A percentile compares a stretch with the other conserved stretches of the same genome.
Evolutionary conservation across 2,329 filamentous ascomycete genomes (phyloP).

Genomic region (Blastomyces parvus): DNA sequence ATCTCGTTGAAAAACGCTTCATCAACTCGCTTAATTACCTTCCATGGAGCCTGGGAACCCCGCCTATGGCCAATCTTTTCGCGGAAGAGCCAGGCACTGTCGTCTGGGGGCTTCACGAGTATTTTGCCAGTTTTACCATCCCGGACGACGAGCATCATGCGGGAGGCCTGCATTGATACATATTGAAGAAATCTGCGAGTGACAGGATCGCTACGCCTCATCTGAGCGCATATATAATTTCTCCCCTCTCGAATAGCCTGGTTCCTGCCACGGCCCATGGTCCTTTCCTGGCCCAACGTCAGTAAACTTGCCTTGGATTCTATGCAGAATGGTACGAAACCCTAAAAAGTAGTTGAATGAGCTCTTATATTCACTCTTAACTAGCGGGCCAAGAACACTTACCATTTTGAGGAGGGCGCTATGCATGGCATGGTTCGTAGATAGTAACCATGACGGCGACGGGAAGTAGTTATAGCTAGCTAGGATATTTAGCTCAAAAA

Average conservation of each 20-base stretch:
- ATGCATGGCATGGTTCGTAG: constrained; percentile 26
- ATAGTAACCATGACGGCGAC: constrained; percentile 34
- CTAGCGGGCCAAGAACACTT: constrained; percentile 8
- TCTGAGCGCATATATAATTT: constrained; percentile 36
- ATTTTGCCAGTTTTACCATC: constrained; percentile 34
- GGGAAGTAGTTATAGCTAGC: constrained; percentile 41
- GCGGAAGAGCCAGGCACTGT: constrained; percentile 33
- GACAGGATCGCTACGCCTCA: constrained; percentile 35
- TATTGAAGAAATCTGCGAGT: constrained; percentile 38
- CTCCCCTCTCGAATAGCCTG: constrained; percentile 27
- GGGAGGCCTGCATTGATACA: constrained; percentile 30
- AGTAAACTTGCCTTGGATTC: constrained; percentile 27
- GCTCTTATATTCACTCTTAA: neutral
- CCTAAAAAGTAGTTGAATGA: constrained; percentile 19
- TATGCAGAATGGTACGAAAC: constrained; percentile 30
- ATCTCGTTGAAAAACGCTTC: constrained; percentile 34
- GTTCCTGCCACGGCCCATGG: constrained; percentile 17
- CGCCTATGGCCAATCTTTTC: constrained; percentile 33
- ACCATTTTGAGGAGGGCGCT: constrained; percentile 36
- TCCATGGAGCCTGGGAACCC: constrained; percentile 32
- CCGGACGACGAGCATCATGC: constrained; percentile 34
- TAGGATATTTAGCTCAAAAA: constrained; percentile 41
- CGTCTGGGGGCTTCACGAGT: constrained; percentile 29
- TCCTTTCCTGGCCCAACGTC: constrained; percentile 20
- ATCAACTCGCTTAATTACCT: constrained; percentile 27